Evolutionary conservation across 2,329 filamentous ascomycete species (phyloP).

Genomic region (Alternaria sp.): DNA sequence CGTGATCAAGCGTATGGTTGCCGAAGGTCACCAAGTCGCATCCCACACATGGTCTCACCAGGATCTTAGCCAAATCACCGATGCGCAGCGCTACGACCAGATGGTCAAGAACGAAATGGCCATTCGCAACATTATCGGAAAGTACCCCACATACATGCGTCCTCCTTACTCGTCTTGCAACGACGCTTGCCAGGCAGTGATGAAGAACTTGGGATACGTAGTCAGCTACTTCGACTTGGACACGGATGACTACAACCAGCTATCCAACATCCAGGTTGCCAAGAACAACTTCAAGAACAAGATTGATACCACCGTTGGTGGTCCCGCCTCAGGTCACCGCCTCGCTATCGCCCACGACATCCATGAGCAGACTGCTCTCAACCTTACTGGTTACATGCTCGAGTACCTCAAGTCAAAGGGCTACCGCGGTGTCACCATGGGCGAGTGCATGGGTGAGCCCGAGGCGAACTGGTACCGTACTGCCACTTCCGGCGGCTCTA

Average conservation of each 20-base stretch:
- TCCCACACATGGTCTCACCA: slow-evolving; percentile 65
- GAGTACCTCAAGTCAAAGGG: slow-evolving; percentile 47
- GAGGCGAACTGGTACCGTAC: slow-evolving; percentile 58
- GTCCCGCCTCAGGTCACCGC: slow-evolving; percentile 41
- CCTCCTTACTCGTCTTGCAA: slow-evolving; percentile 57
- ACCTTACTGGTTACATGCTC: slow-evolving; percentile 54
- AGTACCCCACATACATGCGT: slow-evolving; percentile 63
- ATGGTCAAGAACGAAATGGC: slow-evolving; percentile 64
- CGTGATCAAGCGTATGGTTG: slow-evolving; percentile 62
- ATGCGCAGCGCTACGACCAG: slow-evolving; percentile 54
- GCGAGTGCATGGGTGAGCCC: slow-evolving; percentile 57
- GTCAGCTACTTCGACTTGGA: slow-evolving; percentile 68
- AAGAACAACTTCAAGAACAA: slow-evolving; percentile 50
- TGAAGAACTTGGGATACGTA: slow-evolving; percentile 61
- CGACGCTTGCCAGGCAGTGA: slow-evolving; percentile 46
- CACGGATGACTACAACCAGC: slow-evolving; percentile 54
- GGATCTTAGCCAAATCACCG: slow-evolving; percentile 54
- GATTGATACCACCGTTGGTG: slow-evolving; percentile 30
- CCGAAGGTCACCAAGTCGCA: slow-evolving; percentile 66
- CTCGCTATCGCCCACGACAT: slow-evolving; percentile 63
- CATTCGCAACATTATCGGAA: slow-evolving; percentile 61
- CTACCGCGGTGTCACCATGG: slow-evolving; percentile 55
- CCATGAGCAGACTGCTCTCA: slow-evolving; percentile 53
- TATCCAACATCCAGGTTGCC: slow-evolving; percentile 44
- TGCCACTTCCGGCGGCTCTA: slow-evolving; percentile 31